A percentile compares a stretch with the other conserved stretches of the same genome.
Evolutionary conservation across 345 rosid species (phyloP).

Genomic region (Firmiana major): DNA sequence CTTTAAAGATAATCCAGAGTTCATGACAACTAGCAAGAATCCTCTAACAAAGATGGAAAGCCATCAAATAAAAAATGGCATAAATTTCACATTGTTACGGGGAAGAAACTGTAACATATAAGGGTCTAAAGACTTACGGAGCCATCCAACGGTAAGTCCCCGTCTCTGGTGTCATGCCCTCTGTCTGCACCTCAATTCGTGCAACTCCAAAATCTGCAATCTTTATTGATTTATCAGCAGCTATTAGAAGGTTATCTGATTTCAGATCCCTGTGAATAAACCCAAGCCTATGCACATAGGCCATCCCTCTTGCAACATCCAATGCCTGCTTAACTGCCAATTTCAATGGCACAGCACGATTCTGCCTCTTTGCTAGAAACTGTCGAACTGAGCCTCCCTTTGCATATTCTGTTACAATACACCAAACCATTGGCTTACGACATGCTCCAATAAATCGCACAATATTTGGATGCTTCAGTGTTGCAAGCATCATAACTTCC

Average conservation of each 20-base stretch:
- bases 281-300: slow-evolving; percentile 46
- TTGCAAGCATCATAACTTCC: slow-evolving; percentile 56
- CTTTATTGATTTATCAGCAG: slow-evolving; percentile 43
- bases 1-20: neutral
- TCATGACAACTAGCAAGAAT: neutral
- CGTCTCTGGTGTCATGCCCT: slow-evolving; percentile 58
- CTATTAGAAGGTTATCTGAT: slow-evolving; percentile 45
- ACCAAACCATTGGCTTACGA: slow-evolving; percentile 44
- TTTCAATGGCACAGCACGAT: slow-evolving; percentile 43
- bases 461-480: slow-evolving; percentile 45
- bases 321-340: slow-evolving; percentile 48
- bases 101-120: slow-evolving; percentile 6
- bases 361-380: slow-evolving; percentile 41
- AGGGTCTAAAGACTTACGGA: slow-evolving; percentile 36
- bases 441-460: slow-evolving; percentile 53
- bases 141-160: slow-evolving; percentile 64
- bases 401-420: slow-evolving; percentile 50
- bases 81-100: neutral
- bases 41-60: neutral
- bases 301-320: slow-evolving; percentile 51
- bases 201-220: slow-evolving; percentile 56
- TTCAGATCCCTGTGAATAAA: slow-evolving; percentile 50
- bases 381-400: slow-evolving; percentile 46
- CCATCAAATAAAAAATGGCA: neutral
- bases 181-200: slow-evolving; percentile 47